A percentile compares a stretch with the other conserved stretches of the same genome.
Evolutionary conservation across 805 yeast species (phyloP).

Genomic region (Maudiozyma bulderi): DNA sequence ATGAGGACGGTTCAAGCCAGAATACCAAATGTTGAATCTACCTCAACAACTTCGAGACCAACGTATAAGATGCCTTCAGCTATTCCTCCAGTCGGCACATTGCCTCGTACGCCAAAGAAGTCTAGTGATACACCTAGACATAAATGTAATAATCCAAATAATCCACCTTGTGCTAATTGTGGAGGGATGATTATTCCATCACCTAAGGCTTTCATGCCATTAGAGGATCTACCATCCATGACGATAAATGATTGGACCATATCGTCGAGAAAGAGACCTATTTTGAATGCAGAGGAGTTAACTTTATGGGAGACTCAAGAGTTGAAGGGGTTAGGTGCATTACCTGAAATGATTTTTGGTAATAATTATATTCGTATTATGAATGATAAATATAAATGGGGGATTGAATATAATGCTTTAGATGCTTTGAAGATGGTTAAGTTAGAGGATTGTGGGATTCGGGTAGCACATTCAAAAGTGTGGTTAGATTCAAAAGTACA

Average conservation of each 20-base stretch:
- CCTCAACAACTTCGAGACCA: neutral
- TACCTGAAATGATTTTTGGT: conserved; percentile 98
- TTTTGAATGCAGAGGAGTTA: conserved; percentile 62
- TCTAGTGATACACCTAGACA: conserved; percentile 8
- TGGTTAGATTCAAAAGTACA: conserved; percentile 49
- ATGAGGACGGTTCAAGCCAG: conserved; percentile 30
- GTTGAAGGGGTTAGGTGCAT: conserved; percentile 54
- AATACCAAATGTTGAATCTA: conserved; percentile 10
- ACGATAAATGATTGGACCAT: conserved; percentile 66
- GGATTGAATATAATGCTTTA: conserved; percentile 60
- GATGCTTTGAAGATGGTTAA: conserved; percentile 56
- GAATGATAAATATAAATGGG: conserved; percentile 33
- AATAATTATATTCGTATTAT: conserved; percentile 54
- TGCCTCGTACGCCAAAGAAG: neutral
- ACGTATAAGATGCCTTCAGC: too few relatives aligned
- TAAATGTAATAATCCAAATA: conserved; percentile 27
- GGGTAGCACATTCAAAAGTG: conserved; percentile 79
- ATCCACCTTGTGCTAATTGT: conserved; percentile 51
- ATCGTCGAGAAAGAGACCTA: conserved; percentile 64
- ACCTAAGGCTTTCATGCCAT: conserved; percentile 56
- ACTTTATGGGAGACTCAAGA: conserved; percentile 48
- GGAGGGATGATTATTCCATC: conserved; percentile 72
- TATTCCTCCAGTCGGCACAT: neutral
- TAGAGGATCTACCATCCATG: conserved; percentile 60
- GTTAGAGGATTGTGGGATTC: conserved; percentile 41